These are phyloP conservation scores for Dysphania ambrosioides DNA, from an alignment of 148 eudicot species.

Conservation along the genomic window DNA sequence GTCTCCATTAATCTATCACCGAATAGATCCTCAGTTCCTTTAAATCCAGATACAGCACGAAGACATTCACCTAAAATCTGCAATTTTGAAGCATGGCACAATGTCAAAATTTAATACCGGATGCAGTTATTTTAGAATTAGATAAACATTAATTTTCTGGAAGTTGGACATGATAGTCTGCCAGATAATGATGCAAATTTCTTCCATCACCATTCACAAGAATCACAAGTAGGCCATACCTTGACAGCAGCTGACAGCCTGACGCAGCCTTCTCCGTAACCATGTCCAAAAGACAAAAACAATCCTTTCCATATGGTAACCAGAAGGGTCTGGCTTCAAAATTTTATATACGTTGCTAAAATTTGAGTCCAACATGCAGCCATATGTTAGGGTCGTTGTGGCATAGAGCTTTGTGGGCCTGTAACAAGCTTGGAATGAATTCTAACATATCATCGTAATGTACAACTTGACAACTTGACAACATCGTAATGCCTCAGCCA, in stretches of 20 bases:
- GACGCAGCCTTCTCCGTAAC: constrained; percentile 57
- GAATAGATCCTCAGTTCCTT: constrained; percentile 89
- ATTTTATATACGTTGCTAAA: constrained; percentile 44
- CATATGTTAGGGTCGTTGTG: constrained; percentile 83
- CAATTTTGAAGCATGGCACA: constrained; percentile 4
- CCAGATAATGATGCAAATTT: not conserved
- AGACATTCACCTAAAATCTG: constrained; percentile 93
- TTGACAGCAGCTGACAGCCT: constrained; percentile 70
- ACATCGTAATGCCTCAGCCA: no score
- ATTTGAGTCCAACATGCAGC: constrained; percentile 65
- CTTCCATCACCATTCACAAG: not conserved
- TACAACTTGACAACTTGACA: constrained; percentile 1
- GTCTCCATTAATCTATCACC: constrained; percentile 60
- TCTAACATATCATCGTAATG: constrained; percentile 18
- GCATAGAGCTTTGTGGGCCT: constrained; percentile 92
- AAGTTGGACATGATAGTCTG: not conserved
- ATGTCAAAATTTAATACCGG: not conserved
- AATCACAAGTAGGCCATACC: constrained; percentile 37
- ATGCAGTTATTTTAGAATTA: not conserved
- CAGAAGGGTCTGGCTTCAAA: constrained; percentile 38
- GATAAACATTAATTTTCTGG: not conserved
- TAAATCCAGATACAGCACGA: constrained; percentile 95
- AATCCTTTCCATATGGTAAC: constrained; percentile 35
- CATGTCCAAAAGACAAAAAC: constrained; percentile 39
- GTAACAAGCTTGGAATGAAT: constrained; percentile 34